Evolutionary conservation across 805 yeast genomes (phyloP), one percentile per base, ranked within the genome.

Genomic region (Yamadazyma insecticola): DNA sequence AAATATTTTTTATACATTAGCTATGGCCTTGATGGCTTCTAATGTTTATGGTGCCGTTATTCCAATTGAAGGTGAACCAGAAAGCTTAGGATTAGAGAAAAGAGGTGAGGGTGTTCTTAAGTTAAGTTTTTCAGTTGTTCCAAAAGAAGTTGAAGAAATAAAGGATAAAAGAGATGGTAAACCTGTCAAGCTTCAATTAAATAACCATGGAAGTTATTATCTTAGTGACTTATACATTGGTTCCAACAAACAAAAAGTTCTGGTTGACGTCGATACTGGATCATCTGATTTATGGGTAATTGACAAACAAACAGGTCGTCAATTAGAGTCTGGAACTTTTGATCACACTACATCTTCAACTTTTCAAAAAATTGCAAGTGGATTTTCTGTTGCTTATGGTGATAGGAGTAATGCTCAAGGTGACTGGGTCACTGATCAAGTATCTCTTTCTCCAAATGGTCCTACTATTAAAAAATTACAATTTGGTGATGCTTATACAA

Each of bases 351-450:
- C 37, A 4, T 68, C 74, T 2, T 36, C 57, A 0, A 36, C 67
- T 8, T 68, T 49, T 39, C 18, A 42, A 3, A 30, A 35, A 12
- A 56, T 66, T 32, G 60, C 58, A 5, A 41, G 48, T 5, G 41
- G 49, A 1, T 74, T 74, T 43, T 26, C 44, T 9, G 70, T 73
- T 36, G 18, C 41, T 2, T 74, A 74, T 41, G 76, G 65, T 5
- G 81, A 74, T 47, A 41, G 50, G 3, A 61, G 75, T 3, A 53
- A 44, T 33, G 78, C 78, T 4, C 28, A 36, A 5, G 53, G 53
- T 22, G 28, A 36, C 19, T 48, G 43, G 42, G 40, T 33, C 15
- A 27, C 21, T 11, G 53, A 48, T 24, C 26, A 33, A 13, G 39
- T 45, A 13, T 15, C 36, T 10, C 28, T 45, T n/a, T 17, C 34